phyloP scores from a whole-genome alignment of 495 filamentous ascomycete species.

The Massariosphaeria phaeospora region DNA sequence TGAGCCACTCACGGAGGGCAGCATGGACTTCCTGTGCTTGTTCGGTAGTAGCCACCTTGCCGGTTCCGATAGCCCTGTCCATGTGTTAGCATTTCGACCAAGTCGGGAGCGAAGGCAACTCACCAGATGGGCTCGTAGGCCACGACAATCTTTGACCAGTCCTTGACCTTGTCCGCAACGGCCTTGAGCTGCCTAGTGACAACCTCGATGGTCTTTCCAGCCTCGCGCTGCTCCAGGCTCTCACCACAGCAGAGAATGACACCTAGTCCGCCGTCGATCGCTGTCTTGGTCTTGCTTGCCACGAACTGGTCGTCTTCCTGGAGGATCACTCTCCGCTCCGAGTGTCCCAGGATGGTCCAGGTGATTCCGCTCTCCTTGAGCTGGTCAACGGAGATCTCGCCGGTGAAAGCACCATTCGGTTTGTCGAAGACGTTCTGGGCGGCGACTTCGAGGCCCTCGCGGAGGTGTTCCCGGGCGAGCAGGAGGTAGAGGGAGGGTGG shows the following conservation, averaged over 20 bases:
- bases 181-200: conserved; percentile 56
- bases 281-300: conserved; percentile 86
- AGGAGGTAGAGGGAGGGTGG: conserved; percentile 88
- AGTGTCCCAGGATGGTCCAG: conserved; percentile 90
- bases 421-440: conserved; percentile 96
- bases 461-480: conserved; percentile 68
- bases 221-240: conserved; percentile 86
- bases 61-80: conserved; percentile 81
- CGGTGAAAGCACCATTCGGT: conserved; percentile 94
- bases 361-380: conserved; percentile 79
- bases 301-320: conserved; percentile 81
- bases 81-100: conserved; percentile 1
- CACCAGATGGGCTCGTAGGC: conserved; percentile 98
- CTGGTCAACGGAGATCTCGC: conserved; percentile 88
- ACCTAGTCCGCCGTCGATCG: conserved; percentile 75
- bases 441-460: conserved; percentile 67
- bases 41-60: conserved; percentile 89
- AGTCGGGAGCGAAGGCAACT: conserved; percentile 12
- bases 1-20: conserved; percentile 85
- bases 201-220: conserved; percentile 80
- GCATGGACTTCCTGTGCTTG: conserved; percentile 95
- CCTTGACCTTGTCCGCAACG: conserved; percentile 58
- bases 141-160: conserved; percentile 92
- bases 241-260: conserved; percentile 98
- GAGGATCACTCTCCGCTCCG: conserved; percentile 81